Base-by-base conservation (phyloP, 2,329 filamentous ascomycete genomes). In the Tricladium varicosporioides region DNA sequence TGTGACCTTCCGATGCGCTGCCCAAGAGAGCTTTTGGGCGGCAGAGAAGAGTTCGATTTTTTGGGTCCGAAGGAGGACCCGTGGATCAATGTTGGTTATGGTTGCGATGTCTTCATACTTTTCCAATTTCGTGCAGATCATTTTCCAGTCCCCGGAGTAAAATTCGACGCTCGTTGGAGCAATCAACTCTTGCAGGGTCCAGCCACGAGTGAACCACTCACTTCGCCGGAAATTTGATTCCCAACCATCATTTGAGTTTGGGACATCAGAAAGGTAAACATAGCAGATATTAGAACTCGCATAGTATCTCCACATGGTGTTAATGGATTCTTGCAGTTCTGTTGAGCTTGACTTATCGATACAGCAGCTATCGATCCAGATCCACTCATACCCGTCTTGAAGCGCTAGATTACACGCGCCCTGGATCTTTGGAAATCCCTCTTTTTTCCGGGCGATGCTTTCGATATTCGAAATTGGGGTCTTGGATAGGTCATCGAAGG, bases 11-110 rank as follows among this genome's bases (percentile, higher is more conserved):
- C 75, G 67, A 7, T 65, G 51, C 0, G 73, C 66, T 2, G 74
- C 75, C 75, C 75, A 77, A 0, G 72, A 73, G 71, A 78, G 74
- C 0, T 70, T 64, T 36, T 73, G 69, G 0, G 74, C 74, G 36
- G 74, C 36, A 0, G 22, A 33, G 1, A 68, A 65, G 7, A 66
- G 64, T 16, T 74, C 72, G 1, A 72, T 70, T 14, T 70, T 70
- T 0, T 50, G 11, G 7, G 31, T 48, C 15, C 42, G 36, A 22
- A 33, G 31, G 2, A 62, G 54, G 43, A 55, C 7, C 11, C 42
- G 19, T n/a, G 2, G 14, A 36, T 53, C 36, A 48, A 60, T 60
- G 8, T 40, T 56, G 5, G 60, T 62, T 32, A 60, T 58, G 10
- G 42, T n/a, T 11, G 48, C 46, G 16, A 62, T 56, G 7, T 55